A percentile compares a stretch with the other conserved stretches of the same genome.
Evolutionary conservation across 441 rosid species (phyloP).

Genomic region (Croton setiger): DNA sequence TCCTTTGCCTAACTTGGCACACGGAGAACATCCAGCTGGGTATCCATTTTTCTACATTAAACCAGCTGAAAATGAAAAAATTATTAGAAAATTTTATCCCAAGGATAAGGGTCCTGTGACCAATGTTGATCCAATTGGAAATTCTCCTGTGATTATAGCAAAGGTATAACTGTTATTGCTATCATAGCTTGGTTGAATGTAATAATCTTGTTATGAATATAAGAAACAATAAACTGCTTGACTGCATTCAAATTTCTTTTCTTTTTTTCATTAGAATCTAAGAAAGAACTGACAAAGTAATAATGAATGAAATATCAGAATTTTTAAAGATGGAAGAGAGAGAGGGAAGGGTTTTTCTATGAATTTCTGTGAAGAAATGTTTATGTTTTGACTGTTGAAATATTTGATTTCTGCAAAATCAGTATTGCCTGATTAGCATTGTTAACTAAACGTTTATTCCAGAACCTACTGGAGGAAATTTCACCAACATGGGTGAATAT

Average conservation of each 20-base stretch:
- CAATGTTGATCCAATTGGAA: conserved; percentile 70
- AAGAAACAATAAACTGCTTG: background rate
- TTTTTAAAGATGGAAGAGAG: conserved; percentile 4
- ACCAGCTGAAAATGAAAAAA: conserved; percentile 44
- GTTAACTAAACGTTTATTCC: conserved; percentile 23
- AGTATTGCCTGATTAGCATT: conserved; percentile 7
- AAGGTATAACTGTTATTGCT: conserved; percentile 39
- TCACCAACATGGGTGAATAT: conserved; percentile 80
- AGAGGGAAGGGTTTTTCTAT: background rate
- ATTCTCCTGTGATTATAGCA: conserved; percentile 69
- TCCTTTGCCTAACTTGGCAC: conserved; percentile 74
- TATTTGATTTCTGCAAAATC: conserved; percentile 8
- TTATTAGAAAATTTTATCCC: conserved; percentile 68
- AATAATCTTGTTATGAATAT: too few species aligned
- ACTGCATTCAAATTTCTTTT: background rate
- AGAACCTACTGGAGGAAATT: conserved; percentile 62
- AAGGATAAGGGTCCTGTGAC: conserved; percentile 63
- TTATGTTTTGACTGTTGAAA: background rate
- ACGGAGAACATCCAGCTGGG: conserved; percentile 54
- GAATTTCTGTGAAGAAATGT: background rate
- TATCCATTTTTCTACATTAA: conserved; percentile 76
- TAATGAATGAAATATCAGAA: background rate
- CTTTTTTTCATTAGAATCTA: conserved; percentile 6
- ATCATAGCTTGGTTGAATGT: background rate
- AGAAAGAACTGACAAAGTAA: background rate